These are phyloP conservation scores for Fusarium ambrosium DNA, from an alignment of 2,329 filamentous ascomycete genomes.

Conservation along the genomic window DNA sequence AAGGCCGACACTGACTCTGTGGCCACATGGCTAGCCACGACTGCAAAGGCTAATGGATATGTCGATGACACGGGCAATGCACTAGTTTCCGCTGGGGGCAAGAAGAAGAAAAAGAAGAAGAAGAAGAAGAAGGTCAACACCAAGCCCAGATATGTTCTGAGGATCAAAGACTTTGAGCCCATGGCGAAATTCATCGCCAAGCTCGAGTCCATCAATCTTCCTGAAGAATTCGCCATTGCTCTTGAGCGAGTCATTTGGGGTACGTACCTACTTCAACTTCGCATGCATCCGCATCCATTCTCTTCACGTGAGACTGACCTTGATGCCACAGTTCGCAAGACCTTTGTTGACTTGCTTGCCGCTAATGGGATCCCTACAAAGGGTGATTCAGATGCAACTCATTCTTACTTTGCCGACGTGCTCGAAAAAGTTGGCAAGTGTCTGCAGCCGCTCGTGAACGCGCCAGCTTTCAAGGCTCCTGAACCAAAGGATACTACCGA, in stretches of 20 bases:
- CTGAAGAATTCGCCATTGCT: slow-evolving; percentile 17
- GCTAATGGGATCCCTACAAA: neutral
- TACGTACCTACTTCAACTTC: neutral
- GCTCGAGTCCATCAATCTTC: slow-evolving; percentile 18
- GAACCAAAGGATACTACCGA: neutral
- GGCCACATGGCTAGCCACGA: slow-evolving; percentile 32
- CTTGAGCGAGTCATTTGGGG: slow-evolving; percentile 36
- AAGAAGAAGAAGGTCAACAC: slow-evolving; percentile 3
- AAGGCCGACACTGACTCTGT: slow-evolving; percentile 40
- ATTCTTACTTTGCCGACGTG: slow-evolving; percentile 36
- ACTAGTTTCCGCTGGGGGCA: neutral
- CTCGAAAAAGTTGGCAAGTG: slow-evolving; percentile 36
- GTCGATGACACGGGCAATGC: neutral
- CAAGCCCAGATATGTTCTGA: slow-evolving; percentile 20
- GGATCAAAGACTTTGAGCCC: slow-evolving; percentile 34
- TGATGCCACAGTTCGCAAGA: slow-evolving; percentile 18
- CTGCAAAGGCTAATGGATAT: slow-evolving; percentile 33
- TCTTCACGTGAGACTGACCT: neutral
- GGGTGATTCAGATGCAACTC: slow-evolving; percentile 8
- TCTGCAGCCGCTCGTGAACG: slow-evolving; percentile 32
- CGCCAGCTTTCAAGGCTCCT: neutral
- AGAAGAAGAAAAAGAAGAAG: neutral
- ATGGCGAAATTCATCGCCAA: slow-evolving; percentile 34
- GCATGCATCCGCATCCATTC: neutral
- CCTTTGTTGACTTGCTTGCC: slow-evolving; percentile 21